Conservation (phyloP, 1,284 basidiomycete species). For the Sparassis latifolia region DNA sequence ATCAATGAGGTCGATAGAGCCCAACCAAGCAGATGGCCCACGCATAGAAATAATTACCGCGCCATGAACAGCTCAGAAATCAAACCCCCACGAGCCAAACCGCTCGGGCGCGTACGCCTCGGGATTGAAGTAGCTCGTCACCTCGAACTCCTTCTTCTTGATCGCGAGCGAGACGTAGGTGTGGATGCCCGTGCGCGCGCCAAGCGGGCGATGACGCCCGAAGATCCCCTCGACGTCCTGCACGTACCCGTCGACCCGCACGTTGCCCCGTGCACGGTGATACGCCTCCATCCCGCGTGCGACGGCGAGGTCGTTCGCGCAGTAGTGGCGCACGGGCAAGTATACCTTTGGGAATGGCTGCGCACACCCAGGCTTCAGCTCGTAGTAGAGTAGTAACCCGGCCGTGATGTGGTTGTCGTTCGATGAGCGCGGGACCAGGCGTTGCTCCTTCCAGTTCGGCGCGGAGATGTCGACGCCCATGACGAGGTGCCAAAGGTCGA, state of each 20-base stretch:
- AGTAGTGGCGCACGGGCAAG: conserved; percentile 3
- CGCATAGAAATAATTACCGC: too few relatives aligned
- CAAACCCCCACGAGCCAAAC: not conserved
- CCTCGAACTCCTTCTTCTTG: conserved; percentile 1
- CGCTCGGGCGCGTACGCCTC: conserved; percentile 1
- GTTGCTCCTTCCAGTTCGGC: not conserved
- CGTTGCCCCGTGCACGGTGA: not conserved
- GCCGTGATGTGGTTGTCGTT: not conserved
- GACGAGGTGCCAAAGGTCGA: not conserved
- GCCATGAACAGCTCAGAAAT: too few relatives aligned
- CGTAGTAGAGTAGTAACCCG: conserved; percentile 1
- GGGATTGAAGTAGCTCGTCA: conserved; percentile 2
- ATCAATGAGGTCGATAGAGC: too few relatives aligned
- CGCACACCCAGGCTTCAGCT: not conserved
- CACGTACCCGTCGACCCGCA: not conserved
- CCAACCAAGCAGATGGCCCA: too few relatives aligned
- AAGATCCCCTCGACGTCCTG: not conserved
- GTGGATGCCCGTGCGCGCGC: conserved; percentile 2
- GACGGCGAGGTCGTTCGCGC: not conserved
- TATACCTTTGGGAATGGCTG: conserved; percentile 1
- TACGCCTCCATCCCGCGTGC: not conserved
- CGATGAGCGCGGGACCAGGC: not conserved
- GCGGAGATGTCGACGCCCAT: conserved; percentile 1
- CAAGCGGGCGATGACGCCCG: not conserved
- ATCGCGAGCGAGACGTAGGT: conserved; percentile 3